Conservation (phyloP, 306 rosid genomes). For the Cicer cuneatum region DNA sequence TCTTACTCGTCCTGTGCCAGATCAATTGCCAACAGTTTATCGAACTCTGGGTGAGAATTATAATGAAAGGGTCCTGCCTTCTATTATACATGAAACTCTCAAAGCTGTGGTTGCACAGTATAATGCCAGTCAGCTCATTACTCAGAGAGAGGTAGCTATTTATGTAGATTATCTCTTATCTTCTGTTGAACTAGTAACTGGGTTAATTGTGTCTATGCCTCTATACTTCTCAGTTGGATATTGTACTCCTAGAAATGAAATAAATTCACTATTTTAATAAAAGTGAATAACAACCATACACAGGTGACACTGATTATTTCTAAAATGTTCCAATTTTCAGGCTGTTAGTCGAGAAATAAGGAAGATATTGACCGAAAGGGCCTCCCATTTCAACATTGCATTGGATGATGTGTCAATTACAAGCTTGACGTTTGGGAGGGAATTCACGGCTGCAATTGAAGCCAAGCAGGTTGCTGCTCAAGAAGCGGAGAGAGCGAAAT, state of each 20-base stretch:
- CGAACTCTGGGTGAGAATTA: conserved; percentile 78
- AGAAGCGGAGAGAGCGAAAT: conserved; percentile 96
- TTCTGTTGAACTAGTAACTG: not conserved
- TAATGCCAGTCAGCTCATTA: conserved; percentile 90
- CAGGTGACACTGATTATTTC: conserved; percentile 26
- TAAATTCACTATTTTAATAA: not conserved
- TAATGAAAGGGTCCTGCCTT: conserved; percentile 77
- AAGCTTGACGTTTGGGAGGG: conserved; percentile 72
- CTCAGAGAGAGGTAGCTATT: conserved; percentile 83
- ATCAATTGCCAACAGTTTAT: conserved; percentile 70
- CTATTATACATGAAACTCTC: conserved; percentile 84
- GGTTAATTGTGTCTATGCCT: not conserved
- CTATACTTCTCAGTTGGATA: conserved; percentile 4
- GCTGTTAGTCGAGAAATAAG: conserved; percentile 84
- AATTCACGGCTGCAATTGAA: conserved; percentile 86
- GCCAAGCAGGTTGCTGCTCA: conserved; percentile 98
- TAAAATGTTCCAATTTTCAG: conserved; percentile 46
- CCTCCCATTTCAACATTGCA: conserved; percentile 79
- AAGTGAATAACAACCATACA: not conserved
- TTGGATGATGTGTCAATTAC: conserved; percentile 94
- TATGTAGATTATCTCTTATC: not conserved
- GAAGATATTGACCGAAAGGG: conserved; percentile 75
- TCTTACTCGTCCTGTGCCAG: conserved; percentile 76
- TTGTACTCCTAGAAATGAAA: conserved; percentile 12
- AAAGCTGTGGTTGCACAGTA: conserved; percentile 87